Evolutionary conservation across 768 basidiomycete genomes (phyloP), one percentile per base, ranked within the genome.

Genomic region (Fomitopsis pulvina): DNA sequence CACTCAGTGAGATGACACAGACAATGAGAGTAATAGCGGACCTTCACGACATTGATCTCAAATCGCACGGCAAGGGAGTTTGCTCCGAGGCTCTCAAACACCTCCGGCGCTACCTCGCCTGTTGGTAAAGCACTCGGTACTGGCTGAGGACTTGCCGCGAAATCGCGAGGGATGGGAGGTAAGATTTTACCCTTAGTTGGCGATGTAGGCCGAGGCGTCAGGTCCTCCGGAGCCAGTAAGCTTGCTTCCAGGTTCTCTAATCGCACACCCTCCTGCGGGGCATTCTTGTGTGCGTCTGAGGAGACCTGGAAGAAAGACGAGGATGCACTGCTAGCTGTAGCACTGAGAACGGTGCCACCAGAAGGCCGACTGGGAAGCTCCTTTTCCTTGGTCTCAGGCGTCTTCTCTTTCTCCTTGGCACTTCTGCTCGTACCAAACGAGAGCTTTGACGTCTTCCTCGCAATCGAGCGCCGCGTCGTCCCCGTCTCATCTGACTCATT

Each of bases 31-130:
- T 32, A 55, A 34, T 12, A 25, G 67, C 83, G 16, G 56, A 94
- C 93, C 80, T 97, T 97, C 65, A 99, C 91, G 57, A 99, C 86
- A 64, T 87, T 94, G 52, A 98, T 90, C 68, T 99, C 95, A 66
- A 98, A 99, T 54, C 92, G 79, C 10, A 99, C 95, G 55, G 90
- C 85, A 54, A 98, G 64, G 38, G 81, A 81, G 65, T 83, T 90
- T 50, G 81, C 80, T 24, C 82, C 83, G 63, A 87, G 79, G 55
- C 65, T 79, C 57, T 89, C 90, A 57, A 89, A 87, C 47, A 83
- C 62, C 22, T 84, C 82, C 18, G 75, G 70, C 53, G 83, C 80
- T 7, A 84, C 79, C 58, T 81, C 82, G 3, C 83, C 83, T 4
- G 82, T 81, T 1, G 82, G 82, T 54, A 81, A 66, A 6, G 79